Evolutionary conservation across 23 red algal species (phyloP).

Genomic region (Cyanidium caldarium): DNA sequence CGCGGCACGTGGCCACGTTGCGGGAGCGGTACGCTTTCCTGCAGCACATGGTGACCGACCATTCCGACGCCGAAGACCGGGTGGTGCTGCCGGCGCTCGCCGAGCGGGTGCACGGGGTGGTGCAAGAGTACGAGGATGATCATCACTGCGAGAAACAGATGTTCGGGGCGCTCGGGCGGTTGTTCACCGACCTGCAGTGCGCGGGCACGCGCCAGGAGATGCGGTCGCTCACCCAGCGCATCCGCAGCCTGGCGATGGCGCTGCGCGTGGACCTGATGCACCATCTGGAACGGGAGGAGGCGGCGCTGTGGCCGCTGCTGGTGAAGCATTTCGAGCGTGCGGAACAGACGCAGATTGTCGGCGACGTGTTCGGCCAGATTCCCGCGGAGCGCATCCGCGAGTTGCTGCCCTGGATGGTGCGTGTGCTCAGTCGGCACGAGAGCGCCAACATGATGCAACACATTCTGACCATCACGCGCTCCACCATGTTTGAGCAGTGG

Average conservation of each 20-base stretch:
- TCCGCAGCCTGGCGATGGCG: constrained; percentile 29
- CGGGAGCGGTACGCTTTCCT: constrained; percentile 56
- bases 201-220: constrained; percentile 27
- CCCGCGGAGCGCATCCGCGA: constrained; percentile 59
- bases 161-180: constrained; percentile 25
- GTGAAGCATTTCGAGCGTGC: constrained; percentile 56
- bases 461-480: constrained; percentile 74
- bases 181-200: constrained; percentile 53
- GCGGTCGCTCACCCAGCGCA: constrained; percentile 20
- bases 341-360: constrained; percentile 74
- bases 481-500: constrained; percentile 96
- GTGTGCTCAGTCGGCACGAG: constrained; percentile 44
- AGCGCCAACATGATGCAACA: constrained; percentile 68
- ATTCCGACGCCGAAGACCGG: constrained; percentile 83
- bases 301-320: constrained; percentile 68
- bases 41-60: constrained; percentile 68
- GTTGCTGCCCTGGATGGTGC: constrained; percentile 87
- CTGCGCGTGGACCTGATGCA: constrained; percentile 64
- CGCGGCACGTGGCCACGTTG: constrained; percentile 30
- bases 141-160: constrained; percentile 67
- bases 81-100: constrained; percentile 73
- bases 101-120: constrained; percentile 44
- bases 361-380: constrained; percentile 48
- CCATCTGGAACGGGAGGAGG: constrained; percentile 80
- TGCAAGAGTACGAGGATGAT: constrained; percentile 56